Base-by-base conservation (phyloP, 805 yeast genomes). In the Kodamaea kaohsiungensis region DNA sequence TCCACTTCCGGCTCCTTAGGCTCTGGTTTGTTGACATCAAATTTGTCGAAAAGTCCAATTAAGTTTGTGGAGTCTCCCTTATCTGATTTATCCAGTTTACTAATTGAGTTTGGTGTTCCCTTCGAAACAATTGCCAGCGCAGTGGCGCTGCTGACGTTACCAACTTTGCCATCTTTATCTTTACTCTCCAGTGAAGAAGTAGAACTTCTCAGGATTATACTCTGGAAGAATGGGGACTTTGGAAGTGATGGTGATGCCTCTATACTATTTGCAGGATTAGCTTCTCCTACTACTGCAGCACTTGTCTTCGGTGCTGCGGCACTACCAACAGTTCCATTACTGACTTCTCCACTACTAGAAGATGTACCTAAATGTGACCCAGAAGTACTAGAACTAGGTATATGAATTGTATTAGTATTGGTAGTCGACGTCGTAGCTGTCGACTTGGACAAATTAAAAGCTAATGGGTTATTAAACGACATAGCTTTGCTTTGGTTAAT, bases 381-480 rank as follows among this genome's bases (percentile, higher is more conserved):
- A 30, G 35, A 8, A 9, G n/a, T 19, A 18, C 38, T 40, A 12
- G 51, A 40, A 9, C 46, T 45, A 60, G 57, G 61, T 52, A 18
- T 54, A 65, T 3, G 65, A 59, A 13, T 39, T 7, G 73, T 66
- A 53, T 62, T 70, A 38, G 69, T 62, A 47, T 72, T 71, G 18
- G 76, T 70, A 7, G 78, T 74, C 15, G 78, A 73, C 1, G 79
- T 75, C 1, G 80, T 75, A 16, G 80, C 71, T 8, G 71, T 65
- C 2, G 79, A 62, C 58, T 76, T 76, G 22, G 72, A 61, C 18
- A 74, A 63, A 54, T 65, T 75, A 59, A 73, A 74, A 9, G 67
- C 64, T 51, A 69, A 59, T 33, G 62, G 67, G 48, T 65, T 68
- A 49, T 63, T 68, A 56, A 62, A 66, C 22, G 73, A 57, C 76